These are phyloP conservation scores for Anisodus acutangulus DNA, from an alignment of 257 asterid genomes.

Conservation along the genomic window DNA sequence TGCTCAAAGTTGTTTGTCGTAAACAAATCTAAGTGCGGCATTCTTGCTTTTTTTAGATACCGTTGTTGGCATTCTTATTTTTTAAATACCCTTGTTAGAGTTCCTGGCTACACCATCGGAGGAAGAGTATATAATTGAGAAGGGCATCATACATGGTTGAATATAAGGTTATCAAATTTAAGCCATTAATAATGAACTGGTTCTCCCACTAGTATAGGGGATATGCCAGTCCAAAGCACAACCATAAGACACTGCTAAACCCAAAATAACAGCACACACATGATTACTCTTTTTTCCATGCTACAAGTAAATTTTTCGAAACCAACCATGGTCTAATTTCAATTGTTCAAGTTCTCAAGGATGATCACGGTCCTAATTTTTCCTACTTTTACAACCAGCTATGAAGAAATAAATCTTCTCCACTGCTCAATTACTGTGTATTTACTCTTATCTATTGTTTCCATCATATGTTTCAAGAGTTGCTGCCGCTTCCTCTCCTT, in stretches of 20 bases:
- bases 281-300: not conserved
- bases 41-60: too few species aligned
- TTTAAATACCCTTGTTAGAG: too few species aligned
- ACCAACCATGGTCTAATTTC: not conserved
- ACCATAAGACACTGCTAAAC: not conserved
- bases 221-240: not conserved
- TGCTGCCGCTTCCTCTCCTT: slow-evolving; percentile 57
- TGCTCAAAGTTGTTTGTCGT: too few species aligned
- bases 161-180: not conserved
- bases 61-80: too few species aligned
- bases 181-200: not conserved
- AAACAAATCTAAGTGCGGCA: too few species aligned
- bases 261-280: not conserved
- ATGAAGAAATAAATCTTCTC: not conserved
- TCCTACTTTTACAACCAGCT: slow-evolving; percentile 24
- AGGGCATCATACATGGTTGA: slow-evolving; percentile 5
- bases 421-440: slow-evolving; percentile 27
- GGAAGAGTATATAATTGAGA: not conserved
- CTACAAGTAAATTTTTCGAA: not conserved
- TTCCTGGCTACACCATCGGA: too few species aligned
- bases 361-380: not conserved
- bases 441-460: slow-evolving; percentile 25
- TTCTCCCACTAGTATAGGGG: too few species aligned
- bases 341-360: not conserved
- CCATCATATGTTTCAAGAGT: slow-evolving; percentile 31